Evolutionary conservation across 164 flowering plant species (phyloP).

Genomic region (Aristolochia californica): DNA sequence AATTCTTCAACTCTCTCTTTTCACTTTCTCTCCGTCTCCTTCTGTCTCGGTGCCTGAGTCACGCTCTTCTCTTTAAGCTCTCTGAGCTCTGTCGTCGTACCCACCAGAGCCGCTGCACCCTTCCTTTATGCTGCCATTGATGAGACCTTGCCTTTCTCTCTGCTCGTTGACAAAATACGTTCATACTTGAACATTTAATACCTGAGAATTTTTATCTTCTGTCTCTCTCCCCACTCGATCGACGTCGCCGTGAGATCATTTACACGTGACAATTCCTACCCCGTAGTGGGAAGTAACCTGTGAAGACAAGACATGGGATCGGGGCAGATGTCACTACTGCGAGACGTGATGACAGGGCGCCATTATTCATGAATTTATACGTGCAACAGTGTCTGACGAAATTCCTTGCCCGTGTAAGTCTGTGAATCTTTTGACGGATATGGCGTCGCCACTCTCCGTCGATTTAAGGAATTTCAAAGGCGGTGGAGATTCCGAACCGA

Average conservation of each 20-base stretch:
- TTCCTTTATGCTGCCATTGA: conserved; percentile 4
- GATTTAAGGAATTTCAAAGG: conserved; percentile 2
- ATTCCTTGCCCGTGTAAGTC: conserved; percentile 3
- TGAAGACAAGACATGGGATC: no score
- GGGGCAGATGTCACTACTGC: no score
- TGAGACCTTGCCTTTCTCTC: conserved; percentile 3
- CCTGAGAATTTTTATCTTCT: no score
- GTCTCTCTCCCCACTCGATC: background rate
- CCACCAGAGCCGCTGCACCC: background rate
- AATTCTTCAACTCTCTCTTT: no score
- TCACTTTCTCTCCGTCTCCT: no score
- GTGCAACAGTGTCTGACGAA: conserved; percentile 1
- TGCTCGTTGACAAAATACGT: background rate
- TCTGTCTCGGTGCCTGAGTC: no score
- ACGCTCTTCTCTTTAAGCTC: no score
- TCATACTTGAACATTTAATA: no score
- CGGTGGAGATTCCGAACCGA: no score
- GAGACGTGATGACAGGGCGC: background rate
- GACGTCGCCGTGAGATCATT: background rate
- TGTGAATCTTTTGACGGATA: background rate
- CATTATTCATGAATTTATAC: background rate
- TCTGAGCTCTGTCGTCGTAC: no score
- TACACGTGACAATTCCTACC: background rate
- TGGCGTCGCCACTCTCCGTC: background rate
- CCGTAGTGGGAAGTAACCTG: background rate